Conservation (phyloP, 2,329 filamentous ascomycete species). For the Dryadomyces quercivorus region DNA sequence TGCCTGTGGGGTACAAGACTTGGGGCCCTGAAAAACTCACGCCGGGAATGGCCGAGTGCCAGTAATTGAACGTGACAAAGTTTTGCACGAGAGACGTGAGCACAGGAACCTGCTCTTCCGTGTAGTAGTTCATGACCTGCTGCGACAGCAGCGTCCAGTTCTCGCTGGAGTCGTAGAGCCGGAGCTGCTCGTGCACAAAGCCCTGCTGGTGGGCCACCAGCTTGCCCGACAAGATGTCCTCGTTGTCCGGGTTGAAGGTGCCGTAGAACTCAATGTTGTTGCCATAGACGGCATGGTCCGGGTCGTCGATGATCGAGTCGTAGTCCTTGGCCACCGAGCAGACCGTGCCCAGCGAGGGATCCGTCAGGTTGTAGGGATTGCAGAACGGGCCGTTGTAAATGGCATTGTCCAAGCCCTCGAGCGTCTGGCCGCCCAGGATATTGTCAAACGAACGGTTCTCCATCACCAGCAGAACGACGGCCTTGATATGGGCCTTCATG, state of each 20-base stretch:
- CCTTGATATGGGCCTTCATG: slow-evolving; percentile 29
- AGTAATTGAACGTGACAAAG: slow-evolving; percentile 31
- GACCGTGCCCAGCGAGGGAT: slow-evolving; percentile 8
- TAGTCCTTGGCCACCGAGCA: slow-evolving; percentile 24
- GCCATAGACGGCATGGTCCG: slow-evolving; percentile 27
- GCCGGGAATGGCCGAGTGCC: slow-evolving; percentile 28
- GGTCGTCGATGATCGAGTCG: slow-evolving; percentile 28
- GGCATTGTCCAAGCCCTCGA: slow-evolving; percentile 26
- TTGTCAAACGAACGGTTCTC: slow-evolving; percentile 33
- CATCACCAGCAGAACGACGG: slow-evolving; percentile 33
- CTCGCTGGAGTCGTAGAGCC: slow-evolving; percentile 19
- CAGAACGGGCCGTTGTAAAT: slow-evolving; percentile 28
- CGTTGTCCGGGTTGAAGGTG: slow-evolving; percentile 25
- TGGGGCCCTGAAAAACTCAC: slow-evolving; percentile 17
- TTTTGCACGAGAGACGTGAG: slow-evolving; percentile 27
- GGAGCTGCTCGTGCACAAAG: slow-evolving; percentile 29
- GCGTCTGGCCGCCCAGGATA: slow-evolving; percentile 26
- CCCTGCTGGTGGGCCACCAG: slow-evolving; percentile 15
- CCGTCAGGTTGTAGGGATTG: slow-evolving; percentile 24
- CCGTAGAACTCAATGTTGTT: slow-evolving; percentile 32
- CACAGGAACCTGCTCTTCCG: slow-evolving; percentile 27
- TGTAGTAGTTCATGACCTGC: slow-evolving; percentile 32
- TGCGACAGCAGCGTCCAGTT: slow-evolving; percentile 19
- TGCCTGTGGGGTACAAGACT: background rate
- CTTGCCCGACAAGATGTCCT: slow-evolving; percentile 11